Percentiles rank a stretch among this genome's conserved stretches.
These are phyloP conservation scores for Colletotrichum scovillei DNA, from an alignment of 2,329 filamentous ascomycete species.

Conservation along the genomic window DNA sequence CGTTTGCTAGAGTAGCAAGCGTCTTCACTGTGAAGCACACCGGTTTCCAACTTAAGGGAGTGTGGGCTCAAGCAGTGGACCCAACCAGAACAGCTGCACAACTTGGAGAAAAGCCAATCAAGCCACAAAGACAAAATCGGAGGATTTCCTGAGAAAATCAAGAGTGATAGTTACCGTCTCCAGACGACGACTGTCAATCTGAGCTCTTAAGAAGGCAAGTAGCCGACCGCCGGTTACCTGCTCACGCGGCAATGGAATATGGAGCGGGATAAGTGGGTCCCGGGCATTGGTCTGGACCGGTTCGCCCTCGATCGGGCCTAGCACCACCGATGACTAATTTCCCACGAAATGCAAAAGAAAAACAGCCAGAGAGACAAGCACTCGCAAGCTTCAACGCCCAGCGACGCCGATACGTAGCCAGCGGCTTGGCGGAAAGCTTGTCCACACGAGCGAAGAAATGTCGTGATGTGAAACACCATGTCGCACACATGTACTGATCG, in stretches of 20 bases:
- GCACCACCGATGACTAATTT: constrained; percentile 8
- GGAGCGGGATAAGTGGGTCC: background rate
- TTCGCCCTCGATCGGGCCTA: background rate
- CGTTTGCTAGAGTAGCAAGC: too few species aligned
- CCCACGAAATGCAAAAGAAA: background rate
- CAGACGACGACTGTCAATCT: too few species aligned
- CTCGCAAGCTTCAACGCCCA: constrained; percentile 30
- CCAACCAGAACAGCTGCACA: too few species aligned
- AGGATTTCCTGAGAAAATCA: too few species aligned
- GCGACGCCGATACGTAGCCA: constrained; percentile 4
- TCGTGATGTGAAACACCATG: background rate
- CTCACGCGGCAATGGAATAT: background rate
- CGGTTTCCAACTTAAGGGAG: too few species aligned
- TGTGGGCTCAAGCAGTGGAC: too few species aligned
- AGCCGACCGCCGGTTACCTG: constrained; percentile 19
- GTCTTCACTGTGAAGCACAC: too few species aligned
- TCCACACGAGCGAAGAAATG: background rate
- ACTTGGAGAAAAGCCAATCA: too few species aligned
- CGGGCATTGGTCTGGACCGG: background rate
- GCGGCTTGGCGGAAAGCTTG: constrained; percentile 22
- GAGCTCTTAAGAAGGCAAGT: too few species aligned
- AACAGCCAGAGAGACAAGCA: background rate
- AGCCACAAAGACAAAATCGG: too few species aligned
- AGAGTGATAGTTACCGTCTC: too few species aligned
- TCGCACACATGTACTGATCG: background rate